Percentiles rank a stretch among this genome's conserved stretches.
Conservation (phyloP, 2,329 filamentous ascomycete genomes). For the Shiraia sp. region DNA sequence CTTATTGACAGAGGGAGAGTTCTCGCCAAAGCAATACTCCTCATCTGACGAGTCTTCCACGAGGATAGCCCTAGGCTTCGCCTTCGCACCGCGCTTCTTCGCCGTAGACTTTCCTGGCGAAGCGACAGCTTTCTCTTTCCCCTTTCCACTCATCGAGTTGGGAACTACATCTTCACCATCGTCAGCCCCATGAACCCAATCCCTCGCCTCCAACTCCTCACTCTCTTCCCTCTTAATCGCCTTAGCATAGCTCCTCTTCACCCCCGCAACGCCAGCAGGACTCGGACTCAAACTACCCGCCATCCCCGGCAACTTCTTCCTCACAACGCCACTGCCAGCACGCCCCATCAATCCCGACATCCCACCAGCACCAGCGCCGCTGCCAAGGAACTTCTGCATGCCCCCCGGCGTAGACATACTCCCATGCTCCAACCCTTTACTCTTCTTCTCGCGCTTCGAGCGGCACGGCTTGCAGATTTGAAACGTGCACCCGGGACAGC, state of each 20-base stretch:
- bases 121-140: background rate
- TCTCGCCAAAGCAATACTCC: slow-evolving; percentile 8
- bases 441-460: slow-evolving; percentile 9
- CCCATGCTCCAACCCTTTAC: slow-evolving; percentile 27
- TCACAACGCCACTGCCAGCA: background rate
- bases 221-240: background rate
- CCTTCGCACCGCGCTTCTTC: slow-evolving; percentile 9
- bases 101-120: background rate
- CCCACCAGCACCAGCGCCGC: background rate
- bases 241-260: too few relatives aligned
- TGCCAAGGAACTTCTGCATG: background rate
- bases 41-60: slow-evolving; percentile 11
- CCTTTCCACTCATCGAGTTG: background rate
- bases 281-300: too few relatives aligned
- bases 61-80: background rate
- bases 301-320: slow-evolving; percentile 2
- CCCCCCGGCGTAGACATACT: slow-evolving; percentile 14
- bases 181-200: too few relatives aligned
- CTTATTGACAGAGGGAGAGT: slow-evolving; percentile 13
- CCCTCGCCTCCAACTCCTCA: too few relatives aligned
- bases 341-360: background rate
- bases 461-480: slow-evolving; percentile 39
- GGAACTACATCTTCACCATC: background rate
- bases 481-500: slow-evolving; percentile 41
- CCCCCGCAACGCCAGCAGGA: background rate